Conservation (phyloP, 139 green algal species). For the Volvox africanus region DNA sequence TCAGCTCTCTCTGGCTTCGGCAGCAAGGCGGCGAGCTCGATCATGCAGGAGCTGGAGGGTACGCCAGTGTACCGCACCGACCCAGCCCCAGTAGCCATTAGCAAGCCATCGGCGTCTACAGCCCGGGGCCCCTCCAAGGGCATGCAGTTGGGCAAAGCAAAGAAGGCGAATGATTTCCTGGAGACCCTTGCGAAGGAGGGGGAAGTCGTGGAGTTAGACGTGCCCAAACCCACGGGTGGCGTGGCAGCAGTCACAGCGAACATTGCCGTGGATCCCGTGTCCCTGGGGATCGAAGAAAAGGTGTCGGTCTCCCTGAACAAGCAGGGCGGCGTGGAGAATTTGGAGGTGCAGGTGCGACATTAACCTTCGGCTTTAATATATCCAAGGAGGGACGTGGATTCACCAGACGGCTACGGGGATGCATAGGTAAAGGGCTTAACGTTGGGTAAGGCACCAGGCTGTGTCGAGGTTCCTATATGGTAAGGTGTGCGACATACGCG, state of each 20-base stretch:
- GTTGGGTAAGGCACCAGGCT: too few species aligned
- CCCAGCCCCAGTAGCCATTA: neutral
- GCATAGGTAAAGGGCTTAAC: too few species aligned
- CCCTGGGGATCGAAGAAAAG: slow-evolving; percentile 88
- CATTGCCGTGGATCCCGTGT: slow-evolving; percentile 64
- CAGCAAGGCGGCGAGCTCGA: slow-evolving; percentile 10
- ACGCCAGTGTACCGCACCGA: slow-evolving; percentile 9
- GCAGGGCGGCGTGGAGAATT: slow-evolving; percentile 90
- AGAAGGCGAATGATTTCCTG: slow-evolving; percentile 88
- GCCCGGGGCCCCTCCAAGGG: slow-evolving; percentile 63
- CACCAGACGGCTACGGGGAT: too few species aligned
- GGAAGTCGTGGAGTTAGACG: slow-evolving; percentile 77
- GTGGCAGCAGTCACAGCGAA: slow-evolving; percentile 41
- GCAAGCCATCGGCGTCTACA: slow-evolving; percentile 6
- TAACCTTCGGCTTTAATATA: neutral
- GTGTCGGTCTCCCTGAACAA: slow-evolving; percentile 87
- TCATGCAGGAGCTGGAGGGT: slow-evolving; percentile 1
- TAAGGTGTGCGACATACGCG: too few species aligned
- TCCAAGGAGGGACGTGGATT: too few species aligned
- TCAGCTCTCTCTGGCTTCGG: slow-evolving; percentile 46
- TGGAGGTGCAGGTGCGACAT: slow-evolving; percentile 87
- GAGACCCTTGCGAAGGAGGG: slow-evolving; percentile 85
- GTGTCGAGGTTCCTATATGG: too few species aligned
- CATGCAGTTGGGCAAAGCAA: slow-evolving; percentile 92
- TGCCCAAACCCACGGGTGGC: slow-evolving; percentile 24